Evolutionary conservation across 2,329 filamentous ascomycete genomes (phyloP).

Genomic region (Botrytis elliptica): DNA sequence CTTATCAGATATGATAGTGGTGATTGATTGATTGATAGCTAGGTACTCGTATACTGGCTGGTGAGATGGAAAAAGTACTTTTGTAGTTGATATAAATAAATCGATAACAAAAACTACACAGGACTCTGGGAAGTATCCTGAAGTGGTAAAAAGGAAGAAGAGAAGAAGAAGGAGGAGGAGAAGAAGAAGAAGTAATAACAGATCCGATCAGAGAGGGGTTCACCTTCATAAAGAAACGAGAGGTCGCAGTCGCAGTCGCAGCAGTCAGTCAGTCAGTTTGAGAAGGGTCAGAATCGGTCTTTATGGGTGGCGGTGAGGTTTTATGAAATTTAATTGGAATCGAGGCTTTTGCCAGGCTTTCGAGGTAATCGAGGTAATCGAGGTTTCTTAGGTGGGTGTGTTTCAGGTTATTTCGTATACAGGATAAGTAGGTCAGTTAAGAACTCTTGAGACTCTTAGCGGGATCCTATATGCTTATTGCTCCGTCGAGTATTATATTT

Average conservation of each 20-base stretch:
- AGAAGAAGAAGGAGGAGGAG: neutral
- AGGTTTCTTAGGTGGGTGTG: slow-evolving; percentile 2
- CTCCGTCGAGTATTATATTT: neutral
- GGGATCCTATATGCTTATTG: neutral
- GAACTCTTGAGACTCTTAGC: neutral
- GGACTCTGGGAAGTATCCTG: neutral
- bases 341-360: slow-evolving; percentile 4
- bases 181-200: neutral
- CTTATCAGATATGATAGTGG: neutral
- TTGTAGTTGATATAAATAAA: neutral
- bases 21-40: too few relatives aligned
- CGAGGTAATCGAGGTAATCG: neutral
- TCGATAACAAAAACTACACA: neutral
- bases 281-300: slow-evolving; percentile 4
- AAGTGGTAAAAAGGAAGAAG: neutral
- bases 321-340: slow-evolving; percentile 24
- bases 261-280: neutral
- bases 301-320: slow-evolving; percentile 33
- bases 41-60: too few relatives aligned
- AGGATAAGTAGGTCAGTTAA: neutral
- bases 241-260: slow-evolving; percentile 1
- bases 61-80: neutral
- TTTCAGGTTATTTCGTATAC: slow-evolving; percentile 21
- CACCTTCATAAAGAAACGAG: slow-evolving; percentile 6
- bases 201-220: slow-evolving; percentile 3